Base-by-base conservation (phyloP, 345 rosid genomes). In the Pugionium dolabratum region DNA sequence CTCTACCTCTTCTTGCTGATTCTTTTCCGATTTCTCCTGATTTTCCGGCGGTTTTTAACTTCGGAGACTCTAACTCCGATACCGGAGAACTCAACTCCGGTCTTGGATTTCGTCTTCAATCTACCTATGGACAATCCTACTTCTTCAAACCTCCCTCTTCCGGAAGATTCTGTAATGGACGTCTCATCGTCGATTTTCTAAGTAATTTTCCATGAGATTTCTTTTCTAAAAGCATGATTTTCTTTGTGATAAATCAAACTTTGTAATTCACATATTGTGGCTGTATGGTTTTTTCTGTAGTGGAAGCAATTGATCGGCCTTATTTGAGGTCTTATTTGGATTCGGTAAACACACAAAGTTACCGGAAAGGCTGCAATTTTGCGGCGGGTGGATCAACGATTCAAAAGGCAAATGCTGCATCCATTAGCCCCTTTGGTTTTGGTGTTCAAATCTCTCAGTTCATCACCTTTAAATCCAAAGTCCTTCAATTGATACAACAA, bases 11-110 rank as follows among this genome's bases (percentile, higher is more conserved):
- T 60, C 45, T 45, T 4, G 53, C 64, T 30, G 9, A 1, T 54
- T 74, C 77, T 27, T 60, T 74, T 27, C 68, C 59, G 1, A 39
- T 73, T 8, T 73, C 73, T 60, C 18, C 36, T 37, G 33, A 59
- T 33, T 83, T 81, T 49, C 87, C 82, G 8, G 87, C 87, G 6
- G 68, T 81, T 34, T 81, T 81, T 35, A 83, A 81, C 77, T 83
- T 85, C 1, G 90, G 90, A 2, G 86, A 79, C 70, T 85, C 86
- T 0, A 81, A 85, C 53, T 78, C 86, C 0, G 86, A 82, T 40
- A 77, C 91, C 4, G 86, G 88, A 6, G 81, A 77, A 41, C 55
- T 77, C n/a, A 51, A 69, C 25, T 80, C 88, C 5, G 81, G 85
- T 45, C 72, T 84, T 18, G 78, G 74, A 4, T 4, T 52, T n/a